phyloP scores from a whole-genome alignment of 768 basidiomycete genomes.

The Kwoniella bestiolae region DNA sequence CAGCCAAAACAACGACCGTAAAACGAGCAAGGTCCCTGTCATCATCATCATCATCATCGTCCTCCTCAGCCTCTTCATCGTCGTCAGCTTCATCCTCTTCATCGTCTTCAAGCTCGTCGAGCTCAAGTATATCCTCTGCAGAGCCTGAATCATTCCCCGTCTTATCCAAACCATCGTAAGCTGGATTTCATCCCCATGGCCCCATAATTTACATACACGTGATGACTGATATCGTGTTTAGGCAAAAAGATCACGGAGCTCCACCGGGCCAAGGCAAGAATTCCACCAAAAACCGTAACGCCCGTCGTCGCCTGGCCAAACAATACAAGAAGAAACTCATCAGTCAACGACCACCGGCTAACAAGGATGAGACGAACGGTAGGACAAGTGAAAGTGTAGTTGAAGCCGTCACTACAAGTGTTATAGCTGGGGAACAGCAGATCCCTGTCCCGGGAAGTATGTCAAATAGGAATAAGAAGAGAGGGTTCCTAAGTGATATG shows the following conservation, averaged over 20 bases:
- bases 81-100: slow-evolving; percentile 9
- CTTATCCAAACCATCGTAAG: slow-evolving; percentile 8
- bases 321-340: slow-evolving; percentile 17
- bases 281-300: slow-evolving; percentile 39
- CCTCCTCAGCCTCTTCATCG: too few relatives aligned
- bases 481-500: slow-evolving; percentile 48
- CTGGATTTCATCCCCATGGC: too few relatives aligned
- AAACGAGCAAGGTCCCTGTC: slow-evolving; percentile 15
- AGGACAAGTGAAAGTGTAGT: slow-evolving; percentile 3
- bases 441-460: slow-evolving; percentile 30
- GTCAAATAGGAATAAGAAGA: slow-evolving; percentile 47
- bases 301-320: slow-evolving; percentile 30
- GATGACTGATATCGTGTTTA: background rate
- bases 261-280: slow-evolving; percentile 47
- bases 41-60: slow-evolving; percentile 5
- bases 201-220: background rate
- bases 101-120: slow-evolving; percentile 14
- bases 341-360: background rate
- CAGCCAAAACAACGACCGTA: background rate
- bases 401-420: slow-evolving; percentile 2
- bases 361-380: background rate
- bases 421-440: background rate
- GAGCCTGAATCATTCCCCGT: slow-evolving; percentile 18
- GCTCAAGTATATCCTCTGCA: slow-evolving; percentile 19
- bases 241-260: slow-evolving; percentile 3